phyloP scores from a whole-genome alignment of 768 basidiomycete species.

The Trametes coccinea region DNA sequence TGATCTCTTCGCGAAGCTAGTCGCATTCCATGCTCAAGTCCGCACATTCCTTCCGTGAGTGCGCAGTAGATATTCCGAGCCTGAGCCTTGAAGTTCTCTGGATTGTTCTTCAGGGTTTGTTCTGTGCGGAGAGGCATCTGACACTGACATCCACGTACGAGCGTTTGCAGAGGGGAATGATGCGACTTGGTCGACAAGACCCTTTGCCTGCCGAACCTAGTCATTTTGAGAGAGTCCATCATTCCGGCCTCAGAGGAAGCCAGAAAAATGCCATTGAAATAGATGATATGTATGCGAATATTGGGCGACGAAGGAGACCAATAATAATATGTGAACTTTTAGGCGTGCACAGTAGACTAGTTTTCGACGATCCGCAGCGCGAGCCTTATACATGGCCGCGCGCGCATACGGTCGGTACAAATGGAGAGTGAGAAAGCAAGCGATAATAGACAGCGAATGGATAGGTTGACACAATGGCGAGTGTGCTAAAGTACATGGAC shows the following conservation, averaged over 20 bases:
- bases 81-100: too few species aligned
- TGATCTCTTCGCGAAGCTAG: too few species aligned
- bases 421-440: constrained; percentile 2
- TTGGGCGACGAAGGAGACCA: not conserved
- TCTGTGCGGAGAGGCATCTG: too few species aligned
- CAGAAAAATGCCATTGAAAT: not conserved
- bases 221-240: not conserved
- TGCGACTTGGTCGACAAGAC: too few species aligned
- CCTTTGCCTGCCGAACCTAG: too few species aligned
- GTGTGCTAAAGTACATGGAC: not conserved
- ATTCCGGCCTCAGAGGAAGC: not conserved
- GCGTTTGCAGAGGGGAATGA: too few species aligned
- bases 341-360: constrained; percentile 9
- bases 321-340: constrained; percentile 19
- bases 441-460: constrained; percentile 1
- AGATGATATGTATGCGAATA: not conserved
- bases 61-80: too few species aligned
- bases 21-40: too few species aligned
- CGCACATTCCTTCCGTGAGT: too few species aligned
- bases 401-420: not conserved
- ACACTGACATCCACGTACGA: too few species aligned
- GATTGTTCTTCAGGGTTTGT: too few species aligned
- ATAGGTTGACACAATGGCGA: not conserved
- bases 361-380: not conserved
- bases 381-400: not conserved